Evolutionary conservation across 2,329 filamentous ascomycete species (phyloP), one percentile per base, ranked within the genome.

Genomic region (Orbilia ellipsospora): DNA sequence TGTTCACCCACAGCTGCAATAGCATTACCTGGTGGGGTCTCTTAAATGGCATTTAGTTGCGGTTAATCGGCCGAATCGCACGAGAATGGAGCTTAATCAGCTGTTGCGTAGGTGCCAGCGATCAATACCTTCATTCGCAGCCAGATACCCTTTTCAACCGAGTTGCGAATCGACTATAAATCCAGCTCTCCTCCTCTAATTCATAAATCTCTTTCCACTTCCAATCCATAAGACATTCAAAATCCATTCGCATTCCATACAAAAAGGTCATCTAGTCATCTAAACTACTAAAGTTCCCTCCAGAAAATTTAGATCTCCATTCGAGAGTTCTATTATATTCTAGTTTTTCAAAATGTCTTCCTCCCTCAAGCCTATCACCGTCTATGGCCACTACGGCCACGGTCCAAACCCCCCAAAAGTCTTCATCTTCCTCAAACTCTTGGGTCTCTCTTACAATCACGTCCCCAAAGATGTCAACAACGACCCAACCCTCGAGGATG

Each of bases 371-470:
- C 78, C 78, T 28, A 78, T 80, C 60, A 79, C 77, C 16, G n/a
- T 79, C 40, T 79, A 74, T 63, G 48, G 65, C 62, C 76, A 77
- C 15, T 28, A n/a, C n/a, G 28, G 15, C 1, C 70, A 73, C 2
- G 51, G 56, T 20, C 78, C 79, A 48, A 80, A 80, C 74, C 79
- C 79, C 12, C 79, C 77, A 52, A 80, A 80, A 51, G 77, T 79
- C 51, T 40, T 68, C 54, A 77, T 78, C 36, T 42, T 80, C 31
- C 75, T 80, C 48, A 73, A 79, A n/a, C 78, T 78, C 57, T 72
- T 80, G 10, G 51, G 60, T 1, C 45, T 80, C 13, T 31, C 62
- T 0, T 79, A 78, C 59, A 51, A 69, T 2, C 20, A 54, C 28
- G 40, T 77, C 31, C 45, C 59, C 12, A 48, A 77, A n/a, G 18